These are phyloP conservation scores for Phytophthora lateralis DNA, from an alignment of 352 stramenopile genomes.

Conservation along the genomic window DNA sequence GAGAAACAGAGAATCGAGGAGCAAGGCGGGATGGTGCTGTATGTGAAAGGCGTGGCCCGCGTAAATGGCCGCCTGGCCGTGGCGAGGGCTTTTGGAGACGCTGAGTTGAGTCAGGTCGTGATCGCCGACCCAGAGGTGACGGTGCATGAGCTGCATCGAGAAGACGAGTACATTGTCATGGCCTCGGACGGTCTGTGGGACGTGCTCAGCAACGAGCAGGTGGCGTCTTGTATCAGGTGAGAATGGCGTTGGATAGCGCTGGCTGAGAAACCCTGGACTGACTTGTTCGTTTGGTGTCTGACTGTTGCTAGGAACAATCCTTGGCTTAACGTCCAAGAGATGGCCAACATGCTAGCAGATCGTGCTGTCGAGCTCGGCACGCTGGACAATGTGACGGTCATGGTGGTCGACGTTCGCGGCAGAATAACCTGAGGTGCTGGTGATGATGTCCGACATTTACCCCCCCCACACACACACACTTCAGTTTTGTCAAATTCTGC, in stretches of 20 bases:
- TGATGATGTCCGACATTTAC: not conserved
- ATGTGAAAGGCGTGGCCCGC: conserved; percentile 71
- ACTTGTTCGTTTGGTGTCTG: conserved; percentile 12
- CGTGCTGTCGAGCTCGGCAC: conserved; percentile 71
- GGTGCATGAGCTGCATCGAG: conserved; percentile 43
- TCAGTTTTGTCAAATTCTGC: conserved; percentile 16
- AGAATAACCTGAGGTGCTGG: conserved; percentile 24
- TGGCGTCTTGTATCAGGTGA: conserved; percentile 62
- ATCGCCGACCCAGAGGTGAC: conserved; percentile 71
- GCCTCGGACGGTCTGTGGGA: conserved; percentile 83
- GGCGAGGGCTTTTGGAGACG: conserved; percentile 71
- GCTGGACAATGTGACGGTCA: conserved; percentile 79
- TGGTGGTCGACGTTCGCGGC: conserved; percentile 69
- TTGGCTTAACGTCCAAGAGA: conserved; percentile 65
- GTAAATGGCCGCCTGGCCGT: conserved; percentile 78
- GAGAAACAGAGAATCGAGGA: conserved; percentile 78
- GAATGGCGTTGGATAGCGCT: conserved; percentile 15
- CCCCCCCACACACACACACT: too few species aligned
- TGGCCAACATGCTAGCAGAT: conserved; percentile 67
- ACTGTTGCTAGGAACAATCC: conserved; percentile 52
- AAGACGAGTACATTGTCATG: conserved; percentile 81
- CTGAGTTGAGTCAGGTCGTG: conserved; percentile 63
- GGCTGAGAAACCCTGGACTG: conserved; percentile 9
- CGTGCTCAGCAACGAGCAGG: conserved; percentile 70
- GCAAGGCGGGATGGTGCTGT: conserved; percentile 72